Conservation (phyloP, 495 filamentous ascomycete species). For the Penicillium alfredii region DNA sequence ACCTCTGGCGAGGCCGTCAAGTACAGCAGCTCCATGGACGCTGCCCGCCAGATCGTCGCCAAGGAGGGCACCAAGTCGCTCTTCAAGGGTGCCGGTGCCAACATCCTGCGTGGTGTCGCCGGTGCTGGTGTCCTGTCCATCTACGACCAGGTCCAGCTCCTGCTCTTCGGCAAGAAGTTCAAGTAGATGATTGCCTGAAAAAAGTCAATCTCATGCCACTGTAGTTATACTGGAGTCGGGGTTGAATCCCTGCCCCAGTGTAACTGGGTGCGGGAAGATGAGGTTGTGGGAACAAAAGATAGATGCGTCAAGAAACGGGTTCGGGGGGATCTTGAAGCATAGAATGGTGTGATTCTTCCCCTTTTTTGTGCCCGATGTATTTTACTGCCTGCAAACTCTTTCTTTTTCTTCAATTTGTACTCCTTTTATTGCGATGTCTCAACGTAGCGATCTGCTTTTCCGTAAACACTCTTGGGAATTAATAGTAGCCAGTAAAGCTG, state of each 20-base stretch:
- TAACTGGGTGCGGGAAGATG: slow-evolving; percentile 22
- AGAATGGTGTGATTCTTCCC: slow-evolving; percentile 42
- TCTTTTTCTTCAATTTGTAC: slow-evolving; percentile 39
- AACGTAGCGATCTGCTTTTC: slow-evolving; percentile 4
- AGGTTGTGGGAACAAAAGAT: slow-evolving; percentile 43
- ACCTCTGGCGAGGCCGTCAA: slow-evolving; percentile 95
- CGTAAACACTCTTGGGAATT: too few relatives aligned
- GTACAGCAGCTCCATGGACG: slow-evolving; percentile 93
- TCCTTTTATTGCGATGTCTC: slow-evolving; percentile 20
- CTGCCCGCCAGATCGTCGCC: slow-evolving; percentile 90
- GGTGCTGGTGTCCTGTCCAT: slow-evolving; percentile 99
- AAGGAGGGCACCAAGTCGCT: slow-evolving; percentile 95
- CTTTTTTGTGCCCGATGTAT: slow-evolving; percentile 48
- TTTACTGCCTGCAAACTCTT: slow-evolving; percentile 53
- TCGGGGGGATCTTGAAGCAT: slow-evolving; percentile 41
- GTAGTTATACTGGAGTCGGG: slow-evolving; percentile 34
- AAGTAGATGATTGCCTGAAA: slow-evolving; percentile 54
- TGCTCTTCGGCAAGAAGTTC: slow-evolving; percentile 99
- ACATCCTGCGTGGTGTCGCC: slow-evolving; percentile 99
- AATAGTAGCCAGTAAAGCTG: too few relatives aligned
- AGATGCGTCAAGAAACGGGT: slow-evolving; percentile 42
- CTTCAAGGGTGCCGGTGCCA: slow-evolving; percentile 99
- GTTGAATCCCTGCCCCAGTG: slow-evolving; percentile 23
- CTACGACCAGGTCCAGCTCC: slow-evolving; percentile 98
- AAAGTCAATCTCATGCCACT: slow-evolving; percentile 15